Evolutionary conservation across 1,139 yeast species (phyloP).

Genomic region (Debaryomyces robertsiae): DNA sequence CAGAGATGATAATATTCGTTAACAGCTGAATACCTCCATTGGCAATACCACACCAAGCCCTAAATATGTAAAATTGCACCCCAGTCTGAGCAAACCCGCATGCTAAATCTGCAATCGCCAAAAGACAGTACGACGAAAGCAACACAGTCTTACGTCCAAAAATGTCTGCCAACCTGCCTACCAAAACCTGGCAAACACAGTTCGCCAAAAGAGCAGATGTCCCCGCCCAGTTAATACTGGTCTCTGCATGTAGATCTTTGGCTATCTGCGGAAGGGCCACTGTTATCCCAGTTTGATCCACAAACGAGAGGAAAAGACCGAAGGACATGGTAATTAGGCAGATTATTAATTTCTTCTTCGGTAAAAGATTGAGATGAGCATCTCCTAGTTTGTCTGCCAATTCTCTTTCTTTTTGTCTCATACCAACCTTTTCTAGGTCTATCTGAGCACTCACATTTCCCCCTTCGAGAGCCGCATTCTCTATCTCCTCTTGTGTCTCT

Average conservation of each 20-base stretch:
- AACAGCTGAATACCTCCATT: constrained; percentile 47
- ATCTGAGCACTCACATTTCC: no score
- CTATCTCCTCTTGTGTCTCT: no score
- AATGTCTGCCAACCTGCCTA: constrained; percentile 47
- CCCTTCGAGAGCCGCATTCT: no score
- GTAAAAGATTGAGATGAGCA: constrained; percentile 38
- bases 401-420: constrained; percentile 9
- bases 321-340: constrained; percentile 20
- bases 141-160: constrained; percentile 47
- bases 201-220: constrained; percentile 50
- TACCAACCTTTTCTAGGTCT: neutral
- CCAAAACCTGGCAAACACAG: constrained; percentile 47
- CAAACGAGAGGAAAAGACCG: constrained; percentile 25
- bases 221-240: constrained; percentile 52
- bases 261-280: constrained; percentile 42
- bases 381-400: constrained; percentile 38
- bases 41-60: constrained; percentile 51
- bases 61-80: constrained; percentile 41
- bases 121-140: constrained; percentile 30
- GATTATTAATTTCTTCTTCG: constrained; percentile 32
- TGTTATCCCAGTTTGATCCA: constrained; percentile 49
- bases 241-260: constrained; percentile 37
- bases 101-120: constrained; percentile 41
- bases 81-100: constrained; percentile 47
- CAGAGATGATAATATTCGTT: constrained; percentile 46